phyloP scores from a whole-genome alignment of 2,329 filamentous ascomycete genomes.

The Escovopsis weberi region DNA sequence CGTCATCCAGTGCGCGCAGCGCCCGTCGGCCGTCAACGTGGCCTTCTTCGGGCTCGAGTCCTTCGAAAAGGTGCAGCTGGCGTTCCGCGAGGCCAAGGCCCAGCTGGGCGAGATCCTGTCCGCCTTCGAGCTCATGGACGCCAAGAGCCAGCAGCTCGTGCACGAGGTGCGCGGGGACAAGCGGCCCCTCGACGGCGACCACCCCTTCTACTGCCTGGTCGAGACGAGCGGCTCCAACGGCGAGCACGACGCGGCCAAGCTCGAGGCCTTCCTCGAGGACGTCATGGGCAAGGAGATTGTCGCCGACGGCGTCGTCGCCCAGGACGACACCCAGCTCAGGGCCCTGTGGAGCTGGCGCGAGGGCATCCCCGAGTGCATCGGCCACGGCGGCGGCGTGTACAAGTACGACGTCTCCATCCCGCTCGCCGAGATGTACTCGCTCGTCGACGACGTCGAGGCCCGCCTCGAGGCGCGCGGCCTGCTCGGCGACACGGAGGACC shows the following conservation, averaged over 20 bases:
- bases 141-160: slow-evolving; percentile 64
- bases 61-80: slow-evolving; percentile 74
- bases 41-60: slow-evolving; percentile 86
- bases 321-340: slow-evolving; percentile 81
- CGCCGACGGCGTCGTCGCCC: slow-evolving; percentile 75
- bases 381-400: slow-evolving; percentile 89
- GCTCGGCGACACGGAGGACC: slow-evolving; percentile 55
- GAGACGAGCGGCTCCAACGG: slow-evolving; percentile 92
- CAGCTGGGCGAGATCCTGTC: slow-evolving; percentile 92
- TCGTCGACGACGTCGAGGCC: slow-evolving; percentile 73
- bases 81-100: slow-evolving; percentile 77
- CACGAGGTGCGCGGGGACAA: slow-evolving; percentile 60
- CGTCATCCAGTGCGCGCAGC: slow-evolving; percentile 77
- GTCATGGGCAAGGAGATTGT: slow-evolving; percentile 84
- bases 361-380: slow-evolving; percentile 76
- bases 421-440: slow-evolving; percentile 66
- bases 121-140: slow-evolving; percentile 96
- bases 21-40: slow-evolving; percentile 80
- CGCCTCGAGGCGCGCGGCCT: slow-evolving; percentile 61
- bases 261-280: slow-evolving; percentile 78
- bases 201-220: slow-evolving; percentile 92
- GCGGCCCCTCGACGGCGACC: slow-evolving; percentile 64
- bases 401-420: slow-evolving; percentile 98
- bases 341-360: slow-evolving; percentile 87
- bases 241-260: slow-evolving; percentile 86